Evolutionary conservation across 202 grass and related monocot species (phyloP), one percentile per base, ranked within the genome.

Genomic region (Setaria italica): DNA sequence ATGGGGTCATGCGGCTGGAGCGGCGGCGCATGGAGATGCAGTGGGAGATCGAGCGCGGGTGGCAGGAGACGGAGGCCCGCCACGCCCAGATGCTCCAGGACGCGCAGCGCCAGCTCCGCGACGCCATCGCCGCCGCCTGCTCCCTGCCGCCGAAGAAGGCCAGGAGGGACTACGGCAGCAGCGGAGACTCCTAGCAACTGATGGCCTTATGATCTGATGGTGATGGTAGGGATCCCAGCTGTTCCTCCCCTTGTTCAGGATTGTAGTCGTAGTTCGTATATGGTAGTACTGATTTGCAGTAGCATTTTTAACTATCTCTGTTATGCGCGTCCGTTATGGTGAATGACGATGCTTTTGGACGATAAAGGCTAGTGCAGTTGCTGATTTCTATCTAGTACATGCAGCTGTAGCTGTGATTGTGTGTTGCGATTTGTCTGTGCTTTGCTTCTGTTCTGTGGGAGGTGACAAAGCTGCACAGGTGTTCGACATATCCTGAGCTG

Each of bases 21-120:
- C 89, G 92, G 85, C 91, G 88, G 58, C 82, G 89, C 32, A 92
- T 95, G 82, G 96, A 94, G 60, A 56, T 94, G 72, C 78, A 91
- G 86, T 76, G 85, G 88, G 95, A 98, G 62, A 85, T 98, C 2
- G 93, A 94, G 87, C 84, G 67, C 4, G 91, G 88, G 11, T 95
- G 93, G 84, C 93, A 95, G 84, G 91, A 99, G 68, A 90, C 72
- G 76, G 93, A 99, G 45, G 85, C 85, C 60, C 91, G 91, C 55
- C 86, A 89, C n/a, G 77, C 76, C 50, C 85, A 87, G 72, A 94
- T 95, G 91, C 67, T 95, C 15, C 78, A 92, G 60, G 90, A 94
- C 3, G 82, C 93, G 1, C 90, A 94, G 75, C 91, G 86, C 19
- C 77, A 85, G 84, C 73, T 99, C 7, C 67, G 86, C 0, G 91